Evolutionary conservation across 805 yeast species (phyloP).

Genomic region (Metschnikowia cubensis): DNA sequence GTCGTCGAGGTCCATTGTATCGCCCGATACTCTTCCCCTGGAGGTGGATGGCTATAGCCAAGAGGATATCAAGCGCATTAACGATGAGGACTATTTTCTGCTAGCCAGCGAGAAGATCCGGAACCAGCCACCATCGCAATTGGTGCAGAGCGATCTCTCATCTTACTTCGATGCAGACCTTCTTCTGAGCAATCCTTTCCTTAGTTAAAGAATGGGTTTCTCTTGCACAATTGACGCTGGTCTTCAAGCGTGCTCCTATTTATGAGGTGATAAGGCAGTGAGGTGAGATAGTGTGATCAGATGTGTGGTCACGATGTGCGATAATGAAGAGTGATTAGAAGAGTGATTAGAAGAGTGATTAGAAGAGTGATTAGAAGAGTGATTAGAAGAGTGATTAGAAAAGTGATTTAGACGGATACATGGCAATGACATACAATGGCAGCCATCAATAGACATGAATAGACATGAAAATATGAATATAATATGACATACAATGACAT

Average conservation of each 20-base stretch:
- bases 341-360: no score
- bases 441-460: no score
- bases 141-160: constrained; percentile 1
- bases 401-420: no score
- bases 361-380: no score
- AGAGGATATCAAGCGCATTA: neutral
- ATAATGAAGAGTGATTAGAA: no score
- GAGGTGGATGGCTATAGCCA: neutral
- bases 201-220: neutral
- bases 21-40: neutral
- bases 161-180: constrained; percentile 6
- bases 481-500: neutral
- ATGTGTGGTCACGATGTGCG: no score
- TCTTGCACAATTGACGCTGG: neutral
- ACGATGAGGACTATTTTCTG: neutral
- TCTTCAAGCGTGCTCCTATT: neutral
- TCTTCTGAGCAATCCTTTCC: constrained; percentile 3
- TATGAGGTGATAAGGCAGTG: no score
- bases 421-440: no score
- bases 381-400: no score
- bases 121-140: constrained; percentile 9
- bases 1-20: neutral
- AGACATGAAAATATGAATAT: neutral
- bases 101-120: constrained; percentile 1
- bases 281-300: no score